Percentiles rank a stretch among this genome's conserved stretches.
phyloP scores from a whole-genome alignment of 2,329 filamentous ascomycete genomes.

The Ramularia collo-cygni region DNA sequence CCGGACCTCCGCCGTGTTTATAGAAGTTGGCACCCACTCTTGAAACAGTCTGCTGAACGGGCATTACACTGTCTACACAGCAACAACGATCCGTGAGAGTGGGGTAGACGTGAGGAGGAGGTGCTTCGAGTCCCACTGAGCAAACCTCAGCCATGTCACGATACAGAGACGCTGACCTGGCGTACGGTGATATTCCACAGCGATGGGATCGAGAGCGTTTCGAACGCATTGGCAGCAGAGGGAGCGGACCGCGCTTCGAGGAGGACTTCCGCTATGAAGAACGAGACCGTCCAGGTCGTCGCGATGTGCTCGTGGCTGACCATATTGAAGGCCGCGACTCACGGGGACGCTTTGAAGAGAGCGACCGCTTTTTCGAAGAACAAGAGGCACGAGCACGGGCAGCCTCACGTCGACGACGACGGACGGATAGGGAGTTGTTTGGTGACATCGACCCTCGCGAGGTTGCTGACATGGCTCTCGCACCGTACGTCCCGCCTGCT shows the following conservation, averaged over 20 bases:
- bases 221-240: constrained; percentile 38
- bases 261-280: constrained; percentile 39
- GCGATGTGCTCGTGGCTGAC: constrained; percentile 39
- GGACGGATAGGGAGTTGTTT: constrained; percentile 40
- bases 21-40: too few relatives aligned
- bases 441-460: constrained; percentile 42
- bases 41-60: too few relatives aligned
- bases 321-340: constrained; percentile 29
- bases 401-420: constrained; percentile 17
- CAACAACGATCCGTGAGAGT: too few relatives aligned
- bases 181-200: constrained; percentile 39
- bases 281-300: constrained; percentile 33
- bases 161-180: constrained; percentile 34
- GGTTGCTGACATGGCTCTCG: constrained; percentile 46
- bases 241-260: constrained; percentile 27
- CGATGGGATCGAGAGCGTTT: constrained; percentile 47
- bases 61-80: too few relatives aligned
- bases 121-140: too few relatives aligned
- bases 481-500: constrained; percentile 45
- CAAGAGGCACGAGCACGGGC: constrained; percentile 36
- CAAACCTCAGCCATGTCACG: constrained; percentile 19
- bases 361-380: constrained; percentile 47
- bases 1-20: too few relatives aligned
- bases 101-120: neutral
- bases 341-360: constrained; percentile 42